Evolutionary conservation across 768 basidiomycete genomes (phyloP), one percentile per base, ranked within the genome.

Genomic region (Pisolithus orientalis): DNA sequence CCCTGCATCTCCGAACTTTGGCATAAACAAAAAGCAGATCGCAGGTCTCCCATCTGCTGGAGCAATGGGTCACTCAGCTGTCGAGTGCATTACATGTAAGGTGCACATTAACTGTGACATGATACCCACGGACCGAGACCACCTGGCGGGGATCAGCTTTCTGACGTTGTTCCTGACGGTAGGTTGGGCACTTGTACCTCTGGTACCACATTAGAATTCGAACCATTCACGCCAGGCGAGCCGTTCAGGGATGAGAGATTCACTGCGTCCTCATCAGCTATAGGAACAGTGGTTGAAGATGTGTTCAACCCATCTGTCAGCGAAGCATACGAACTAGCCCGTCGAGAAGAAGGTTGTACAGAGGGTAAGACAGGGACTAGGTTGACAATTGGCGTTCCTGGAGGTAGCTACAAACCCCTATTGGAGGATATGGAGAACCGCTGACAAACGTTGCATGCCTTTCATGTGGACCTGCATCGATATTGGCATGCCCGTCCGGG

Each of bases 41-140:
- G 84, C 39, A 85, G 59, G 50, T 71, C 75, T 62, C 83, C 80
- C 64, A 85, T 70, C 59, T 85, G 83, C 54, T 85, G 84, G 17
- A 70, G 53, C 32, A 72, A 79, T 44, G 85, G 62, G 2, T 70
- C 70, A 40, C 69, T 72, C 4, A 68, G 67, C 44, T 71, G 73
- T 46, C 69, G 70, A 44, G 55, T 21, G 21, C 21, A 21, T 1
- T 21, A 21, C 21, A 21, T 21, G 21, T 21, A 21, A 21, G 21
- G 21, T 21, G 21, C 21, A 21, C 2, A 21, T 21, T 21, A 21
- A 21, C 21, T 21, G 21, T 21, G 21, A 21, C 21, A 21, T 21
- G 21, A 21, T 21, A 34, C 34, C 34, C 34, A 24, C 25, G 42
- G 25, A 43, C 25, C 5, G 42, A 43, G 11, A 24, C 25, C 10